Conservation (phyloP, 163 green algal genomes). For the Scenedesmus sp. region DNA sequence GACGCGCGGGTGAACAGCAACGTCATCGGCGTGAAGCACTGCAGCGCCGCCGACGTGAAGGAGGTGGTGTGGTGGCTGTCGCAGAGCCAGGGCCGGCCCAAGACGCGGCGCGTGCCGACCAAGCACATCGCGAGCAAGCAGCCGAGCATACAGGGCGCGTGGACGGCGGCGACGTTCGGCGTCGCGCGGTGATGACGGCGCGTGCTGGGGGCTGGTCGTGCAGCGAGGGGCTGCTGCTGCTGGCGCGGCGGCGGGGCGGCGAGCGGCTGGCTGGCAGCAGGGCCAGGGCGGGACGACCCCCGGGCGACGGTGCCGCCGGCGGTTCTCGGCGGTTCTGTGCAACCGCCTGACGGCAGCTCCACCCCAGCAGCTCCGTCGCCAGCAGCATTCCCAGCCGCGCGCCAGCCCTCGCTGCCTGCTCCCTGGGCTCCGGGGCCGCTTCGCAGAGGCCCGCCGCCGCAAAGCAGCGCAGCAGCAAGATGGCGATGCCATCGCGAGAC, state of each 20-base stretch:
- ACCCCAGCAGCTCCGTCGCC: too few relatives aligned
- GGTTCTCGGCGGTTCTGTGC: neutral
- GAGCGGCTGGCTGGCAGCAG: neutral
- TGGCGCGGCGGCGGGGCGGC: neutral
- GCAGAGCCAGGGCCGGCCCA: constrained; percentile 16
- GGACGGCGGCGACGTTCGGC: constrained; percentile 25
- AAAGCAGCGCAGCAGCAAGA: constrained; percentile 19
- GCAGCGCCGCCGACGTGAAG: neutral
- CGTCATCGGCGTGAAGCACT: constrained; percentile 25
- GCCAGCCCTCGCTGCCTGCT: too few relatives aligned
- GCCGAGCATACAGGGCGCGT: constrained; percentile 34
- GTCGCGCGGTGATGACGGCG: too few relatives aligned
- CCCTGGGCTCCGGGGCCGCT: too few relatives aligned
- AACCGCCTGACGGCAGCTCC: too few relatives aligned
- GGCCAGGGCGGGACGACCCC: neutral
- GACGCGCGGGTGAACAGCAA: constrained; percentile 15
- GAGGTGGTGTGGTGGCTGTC: constrained; percentile 40
- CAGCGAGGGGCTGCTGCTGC: neutral
- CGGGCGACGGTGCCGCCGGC: too few relatives aligned
- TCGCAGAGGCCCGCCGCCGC: too few relatives aligned
- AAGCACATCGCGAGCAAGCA: constrained; percentile 36
- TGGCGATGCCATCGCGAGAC: constrained; percentile 45
- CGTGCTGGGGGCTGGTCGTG: neutral
- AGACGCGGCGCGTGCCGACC: constrained; percentile 5
- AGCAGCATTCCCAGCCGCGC: too few relatives aligned